Evolutionary conservation across 768 basidiomycete genomes (phyloP), one percentile per base, ranked within the genome.

Genomic region (Mycena floridula): DNA sequence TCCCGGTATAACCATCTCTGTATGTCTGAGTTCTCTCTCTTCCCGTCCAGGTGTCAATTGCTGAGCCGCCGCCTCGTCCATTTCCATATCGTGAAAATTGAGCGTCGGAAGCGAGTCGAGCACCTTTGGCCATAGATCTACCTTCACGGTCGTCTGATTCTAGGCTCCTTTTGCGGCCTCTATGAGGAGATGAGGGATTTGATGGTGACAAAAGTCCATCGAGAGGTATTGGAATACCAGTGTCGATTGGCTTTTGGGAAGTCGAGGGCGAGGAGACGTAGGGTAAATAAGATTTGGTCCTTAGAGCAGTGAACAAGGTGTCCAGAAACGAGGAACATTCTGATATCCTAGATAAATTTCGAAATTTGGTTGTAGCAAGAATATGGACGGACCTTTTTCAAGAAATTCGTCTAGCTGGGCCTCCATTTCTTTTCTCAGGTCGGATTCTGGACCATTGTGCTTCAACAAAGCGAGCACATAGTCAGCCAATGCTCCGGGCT

Each of bases 391-490:
- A 89, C 93, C 86, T 67, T 87, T 85, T 68, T 95, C 93, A 21
- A 98, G 74, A 62, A 98, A 98, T 63, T 96, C 94, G 43, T 85
- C 85, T 43, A 97, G 72, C 59, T 96, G 90, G 0, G 74, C 56
- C 2, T 70, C 60, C 44, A 96, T 68, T 58, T 91, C 88, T 53
- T 80, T 79, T 52, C 86, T 75, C 76, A 97, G 83, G 51, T 94
- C 89, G 20, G 65, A 61, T 59, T 93, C 87, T 4, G 86, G 74
- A 1, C 83, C 85, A 64, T 90, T 89, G 61, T 94, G 90, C 61
- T 92, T 91, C 47, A 98, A 69, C 43, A 98, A 71, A 13, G 95
- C 95, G 40, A 96, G 79, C 54, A 97, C 85, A 61, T 97, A 98
- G 60, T 97, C 92, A 4, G 90, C 85, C 42, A 98, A 81, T 25